Evolutionary conservation across 768 basidiomycete species (phyloP), one percentile per base, ranked within the genome.

Genomic region (Kwoniella shandongensis): DNA sequence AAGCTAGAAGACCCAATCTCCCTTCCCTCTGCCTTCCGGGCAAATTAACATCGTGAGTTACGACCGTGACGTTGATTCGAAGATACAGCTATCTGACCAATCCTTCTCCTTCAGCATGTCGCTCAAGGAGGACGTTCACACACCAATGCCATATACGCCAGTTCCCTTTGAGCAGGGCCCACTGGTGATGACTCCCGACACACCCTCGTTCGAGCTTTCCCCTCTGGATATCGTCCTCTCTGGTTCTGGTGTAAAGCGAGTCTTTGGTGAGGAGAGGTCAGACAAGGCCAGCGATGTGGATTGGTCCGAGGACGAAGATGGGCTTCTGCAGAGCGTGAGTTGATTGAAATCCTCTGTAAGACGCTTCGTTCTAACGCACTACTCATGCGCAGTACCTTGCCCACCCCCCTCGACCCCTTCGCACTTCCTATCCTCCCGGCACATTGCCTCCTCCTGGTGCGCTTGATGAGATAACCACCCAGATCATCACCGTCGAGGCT

Each of bases 391-490:
- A 70, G 72, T 71, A 71, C 44, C 62, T 74, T 38, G 51, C 56
- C 20, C 63, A 66, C 41, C 69, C 61, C 17, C 64, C 61, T 15
- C 65, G 51, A 42, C 65, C 58, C 27, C 55, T 65, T 11, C 44
- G 62, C 30, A 58, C 55, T 12, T 48, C 67, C 6, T 74, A 71
- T 42, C 72, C 72, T 3, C 72, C 72, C 22, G 69, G 66, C 2
- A 71, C 69, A 4, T 53, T 74, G 1, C 72, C 72, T 2, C 72
- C 72, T 8, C 38, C 72, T 1, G 59, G 49, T 4, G 67, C 69
- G 20, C 54, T 74, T 20, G 72, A 74, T 44, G 62, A 65, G 25
- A 61, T 74, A 22, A 71, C 72, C 12, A 63, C 65, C 23, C 67
- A 70, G 38, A 61, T 74, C 44, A 51, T 71, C 6, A 54, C 57